Evolutionary conservation across 495 filamentous ascomycete species (phyloP), one percentile per base, ranked within the genome.

Genomic region (Penicillium paradoxum): DNA sequence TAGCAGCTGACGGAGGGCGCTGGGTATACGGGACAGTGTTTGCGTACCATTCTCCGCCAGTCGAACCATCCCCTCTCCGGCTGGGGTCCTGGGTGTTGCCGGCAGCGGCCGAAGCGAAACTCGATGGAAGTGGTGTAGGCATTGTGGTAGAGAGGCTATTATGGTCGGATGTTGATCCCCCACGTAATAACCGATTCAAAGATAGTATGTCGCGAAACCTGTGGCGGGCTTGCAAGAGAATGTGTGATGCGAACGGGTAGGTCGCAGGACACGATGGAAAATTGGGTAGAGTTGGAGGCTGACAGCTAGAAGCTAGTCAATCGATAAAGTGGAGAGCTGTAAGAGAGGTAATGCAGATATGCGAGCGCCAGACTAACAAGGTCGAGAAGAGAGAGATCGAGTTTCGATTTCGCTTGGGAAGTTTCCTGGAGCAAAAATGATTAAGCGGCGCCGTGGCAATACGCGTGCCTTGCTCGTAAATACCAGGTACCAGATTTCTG

Each of bases 81-180:
- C 68, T 74, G 49, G 77, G 73, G 64, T 73, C 79, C 52, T 79
- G 70, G 59, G 73, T 82, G 71, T 88, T 86, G 66, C 86, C 86
- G 58, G 87, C 86, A 57, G 87, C 87, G 55, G 87, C 87, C 58
- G 86, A 88, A 65, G 87, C 87, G 77, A 91, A 91, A 80, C 85
- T 89, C 55, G 87, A 89, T 55, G 86, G 80, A 61, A 90, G 81
- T 72, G 85, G 83, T 67, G 85, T 83, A 71, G 86, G 80, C 87
- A 91, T 91, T 65, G 62, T 76, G 67, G 43, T 46, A 51, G 39
- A 49, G 40, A 51, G 37, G 55, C 30, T 61, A 56, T 54, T 59
- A 22, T 40, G 53, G 47, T 54, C 49, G 37, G 57, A 64, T 49
- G 44, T 40, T 49, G 49, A 59, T 64, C 51, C 53, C 40, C 53